Base-by-base conservation (phyloP, 805 yeast species). In the Candida andamanensis region DNA sequence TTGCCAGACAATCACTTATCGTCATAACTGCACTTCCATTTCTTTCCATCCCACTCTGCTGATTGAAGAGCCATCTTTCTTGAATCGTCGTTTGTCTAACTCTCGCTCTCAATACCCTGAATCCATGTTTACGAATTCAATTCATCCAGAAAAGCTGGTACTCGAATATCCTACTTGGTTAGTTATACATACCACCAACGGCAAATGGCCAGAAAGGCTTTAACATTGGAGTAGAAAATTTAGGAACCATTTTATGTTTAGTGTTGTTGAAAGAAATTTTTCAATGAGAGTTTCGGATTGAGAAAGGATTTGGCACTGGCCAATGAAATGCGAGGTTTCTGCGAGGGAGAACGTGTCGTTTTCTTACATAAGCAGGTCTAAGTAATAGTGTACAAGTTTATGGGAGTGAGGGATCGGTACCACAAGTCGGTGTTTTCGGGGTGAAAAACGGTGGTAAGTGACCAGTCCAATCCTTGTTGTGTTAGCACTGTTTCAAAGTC, bases 181-280 rank as follows among this genome's bases (percentile, higher is more conserved):
- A 24, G 25, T 14, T 19, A 14, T 54, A 73, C 80, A 54, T 70
- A 71, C 90, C 87, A 57, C 92, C 94, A 54, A 74, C 78, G 52
- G 82, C 82, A 62, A 84, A 81, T 56, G 95, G 95, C 95, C 95
- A 85, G 74, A 74, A 78, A 58, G 77, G 75, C 65, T 82, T 85
- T 54, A 73, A 50, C 41, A 72, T 58, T 42, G 78, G 77, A 45
- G 74, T 67, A 46, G 70, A 60, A 54, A 64, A 72, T 52, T 57
- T 58, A 55, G 57, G 55, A 49, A 60, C 52, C 66, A 60, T 59
- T 41, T 30, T 45, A 22, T 27, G 7, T 28, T 11, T 12, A 15
- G 13, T 13, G 35, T 32, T 33, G 36, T 33, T 33, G 36, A 28
- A 22, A 22, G 32, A 32, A 32, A 32, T n/a, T n/a, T n/a, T n/a